A percentile compares a stretch with the other conserved stretches of the same genome.
Evolutionary conservation across 2,329 filamentous ascomycete genomes (phyloP).

Genomic region (Claviceps pazoutovae): DNA sequence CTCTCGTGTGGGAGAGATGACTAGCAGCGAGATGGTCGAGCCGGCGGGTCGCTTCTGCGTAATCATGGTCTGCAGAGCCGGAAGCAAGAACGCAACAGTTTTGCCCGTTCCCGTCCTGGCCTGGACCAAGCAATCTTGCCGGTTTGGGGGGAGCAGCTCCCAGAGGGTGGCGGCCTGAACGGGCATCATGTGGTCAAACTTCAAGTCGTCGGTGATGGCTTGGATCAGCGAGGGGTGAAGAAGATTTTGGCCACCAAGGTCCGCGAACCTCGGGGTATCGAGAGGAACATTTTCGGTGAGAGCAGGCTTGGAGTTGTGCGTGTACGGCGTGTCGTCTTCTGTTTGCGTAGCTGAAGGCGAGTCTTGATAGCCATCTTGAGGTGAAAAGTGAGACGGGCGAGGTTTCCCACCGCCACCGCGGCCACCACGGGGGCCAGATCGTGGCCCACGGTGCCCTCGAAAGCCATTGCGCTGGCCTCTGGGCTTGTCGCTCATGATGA

Average conservation of each 20-base stretch:
- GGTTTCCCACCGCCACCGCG: not conserved
- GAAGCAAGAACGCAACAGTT: constrained; percentile 70
- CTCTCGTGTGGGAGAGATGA: constrained; percentile 58
- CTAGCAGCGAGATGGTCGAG: constrained; percentile 41
- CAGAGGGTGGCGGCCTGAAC: constrained; percentile 39
- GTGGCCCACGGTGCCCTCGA: constrained; percentile 2
- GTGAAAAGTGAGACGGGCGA: not conserved
- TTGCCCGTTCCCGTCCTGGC: constrained; percentile 83
- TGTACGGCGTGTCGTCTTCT: not conserved
- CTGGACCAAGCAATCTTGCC: constrained; percentile 52
- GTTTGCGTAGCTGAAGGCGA: not conserved
- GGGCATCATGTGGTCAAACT: constrained; percentile 39
- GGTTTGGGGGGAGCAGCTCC: constrained; percentile 30
- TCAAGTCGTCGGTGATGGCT: constrained; percentile 33
- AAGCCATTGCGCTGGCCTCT: constrained; percentile 1
- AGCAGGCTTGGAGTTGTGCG: constrained; percentile 1
- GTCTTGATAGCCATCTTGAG: not conserved
- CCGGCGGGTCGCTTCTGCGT: constrained; percentile 19
- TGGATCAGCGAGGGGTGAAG: constrained; percentile 31
- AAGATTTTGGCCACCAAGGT: constrained; percentile 26
- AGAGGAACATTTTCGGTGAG: constrained; percentile 20
- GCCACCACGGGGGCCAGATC: not conserved
- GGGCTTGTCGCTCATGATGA: constrained; percentile 2
- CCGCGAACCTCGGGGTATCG: constrained; percentile 32
- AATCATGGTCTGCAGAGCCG: constrained; percentile 68